These are phyloP conservation scores for Solanum paucissectum DNA, from an alignment of 257 asterid species.

Conservation along the genomic window DNA sequence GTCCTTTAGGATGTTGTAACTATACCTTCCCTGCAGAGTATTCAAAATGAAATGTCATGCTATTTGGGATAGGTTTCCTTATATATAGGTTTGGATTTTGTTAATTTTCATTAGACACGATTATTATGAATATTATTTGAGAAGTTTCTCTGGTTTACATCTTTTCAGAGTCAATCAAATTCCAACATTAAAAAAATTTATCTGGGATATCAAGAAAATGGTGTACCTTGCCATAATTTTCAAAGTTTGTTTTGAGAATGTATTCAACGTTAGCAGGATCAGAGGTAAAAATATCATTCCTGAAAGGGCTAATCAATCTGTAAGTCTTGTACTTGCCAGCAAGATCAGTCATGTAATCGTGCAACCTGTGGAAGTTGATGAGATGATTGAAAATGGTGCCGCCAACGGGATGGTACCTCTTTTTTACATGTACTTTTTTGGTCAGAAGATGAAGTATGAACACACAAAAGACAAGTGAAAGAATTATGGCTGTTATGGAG, in stretches of 20 bases:
- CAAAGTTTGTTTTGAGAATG: slow-evolving; percentile 53
- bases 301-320: slow-evolving; percentile 40
- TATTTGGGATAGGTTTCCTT: not conserved
- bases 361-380: slow-evolving; percentile 42
- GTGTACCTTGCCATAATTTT: slow-evolving; percentile 55
- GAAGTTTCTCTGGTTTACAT: not conserved
- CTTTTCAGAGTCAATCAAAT: not conserved
- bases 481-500: slow-evolving; percentile 9
- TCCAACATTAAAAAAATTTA: not conserved
- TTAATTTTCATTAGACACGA: not conserved
- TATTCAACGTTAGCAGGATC: slow-evolving; percentile 59
- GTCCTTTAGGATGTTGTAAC: slow-evolving; percentile 21
- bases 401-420: slow-evolving; percentile 51
- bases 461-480: slow-evolving; percentile 5
- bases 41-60: not conserved
- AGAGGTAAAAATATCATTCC: slow-evolving; percentile 41
- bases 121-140: too few species aligned
- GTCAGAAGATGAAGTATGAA: slow-evolving; percentile 5
- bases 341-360: slow-evolving; percentile 60
- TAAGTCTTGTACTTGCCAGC: slow-evolving; percentile 41
- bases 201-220: not conserved
- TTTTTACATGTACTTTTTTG: slow-evolving; percentile 12
- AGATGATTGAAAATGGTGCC: slow-evolving; percentile 51
- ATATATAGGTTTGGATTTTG: not conserved
- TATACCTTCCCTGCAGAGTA: slow-evolving; percentile 13